A percentile compares a stretch with the other conserved stretches of the same genome.
These are phyloP conservation scores for Neofusicoccum cordaticola DNA, from an alignment of 2,329 filamentous ascomycete genomes.

Conservation along the genomic window DNA sequence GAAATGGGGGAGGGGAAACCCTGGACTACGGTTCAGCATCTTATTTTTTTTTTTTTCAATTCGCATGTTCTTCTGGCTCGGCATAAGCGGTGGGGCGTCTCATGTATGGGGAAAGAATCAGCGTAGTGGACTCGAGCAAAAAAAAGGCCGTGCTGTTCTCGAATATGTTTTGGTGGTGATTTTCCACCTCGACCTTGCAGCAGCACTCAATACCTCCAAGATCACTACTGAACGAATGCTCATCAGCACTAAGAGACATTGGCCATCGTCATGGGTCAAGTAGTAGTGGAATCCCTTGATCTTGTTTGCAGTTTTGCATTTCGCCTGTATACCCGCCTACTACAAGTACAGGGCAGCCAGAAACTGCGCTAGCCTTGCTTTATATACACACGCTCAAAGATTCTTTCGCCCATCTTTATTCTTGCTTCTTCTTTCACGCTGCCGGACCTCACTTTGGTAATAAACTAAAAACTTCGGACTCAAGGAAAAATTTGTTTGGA, in stretches of 20 bases:
- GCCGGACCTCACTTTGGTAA: not conserved
- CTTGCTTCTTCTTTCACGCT: not conserved
- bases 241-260: too few relatives aligned
- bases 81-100: constrained; percentile 8
- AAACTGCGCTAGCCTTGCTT: constrained; percentile 2
- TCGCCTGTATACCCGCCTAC: not conserved
- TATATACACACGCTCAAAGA: not conserved
- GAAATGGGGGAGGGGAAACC: not conserved
- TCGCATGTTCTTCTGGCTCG: not conserved
- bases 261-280: too few relatives aligned
- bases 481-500: not conserved
- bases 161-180: too few relatives aligned
- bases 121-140: too few relatives aligned
- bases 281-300: not conserved
- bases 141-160: too few relatives aligned
- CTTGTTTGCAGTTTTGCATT: not conserved
- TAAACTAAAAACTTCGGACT: not conserved
- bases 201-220: too few relatives aligned
- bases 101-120: too few relatives aligned
- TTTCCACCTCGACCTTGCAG: too few relatives aligned
- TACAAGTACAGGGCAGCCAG: constrained; percentile 9
- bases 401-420: not conserved
- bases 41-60: not conserved
- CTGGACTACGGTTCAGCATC: not conserved
- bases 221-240: too few relatives aligned